Conservation (phyloP, 805 yeast genomes). For the Jamesozyma rosinii region DNA sequence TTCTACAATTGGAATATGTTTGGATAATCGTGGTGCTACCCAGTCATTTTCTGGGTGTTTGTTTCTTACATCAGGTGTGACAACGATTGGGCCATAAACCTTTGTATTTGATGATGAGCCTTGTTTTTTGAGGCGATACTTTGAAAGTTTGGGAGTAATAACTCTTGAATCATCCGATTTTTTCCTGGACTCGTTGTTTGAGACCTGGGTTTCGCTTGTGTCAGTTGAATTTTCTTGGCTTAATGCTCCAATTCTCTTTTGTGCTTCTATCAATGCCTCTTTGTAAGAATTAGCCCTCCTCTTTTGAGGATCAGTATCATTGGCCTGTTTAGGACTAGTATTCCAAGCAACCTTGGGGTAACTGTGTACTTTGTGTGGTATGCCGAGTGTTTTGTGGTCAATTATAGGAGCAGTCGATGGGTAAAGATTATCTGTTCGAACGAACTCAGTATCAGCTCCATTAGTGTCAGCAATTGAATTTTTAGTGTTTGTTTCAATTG, state of each 20-base stretch:
- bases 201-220: neutral
- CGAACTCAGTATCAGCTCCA: neutral
- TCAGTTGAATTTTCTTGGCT: neutral
- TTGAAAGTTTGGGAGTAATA: neutral
- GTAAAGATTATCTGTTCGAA: neutral
- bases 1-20: neutral
- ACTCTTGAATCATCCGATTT: neutral
- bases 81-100: neutral
- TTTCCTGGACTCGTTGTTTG: neutral
- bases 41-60: slow-evolving; percentile 1
- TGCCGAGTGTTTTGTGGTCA: neutral
- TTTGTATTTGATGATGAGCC: neutral
- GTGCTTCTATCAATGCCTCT: neutral
- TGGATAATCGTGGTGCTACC: neutral
- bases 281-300: neutral
- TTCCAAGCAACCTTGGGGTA: too few relatives aligned
- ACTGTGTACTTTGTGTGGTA: neutral
- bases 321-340: neutral
- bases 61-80: neutral
- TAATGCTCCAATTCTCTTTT: neutral
- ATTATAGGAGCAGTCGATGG: neutral
- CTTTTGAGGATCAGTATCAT: neutral
- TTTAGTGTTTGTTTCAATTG: neutral
- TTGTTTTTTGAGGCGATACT: too few relatives aligned
- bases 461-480: neutral